A percentile compares a stretch with the other conserved stretches of the same genome.
Evolutionary conservation across 768 basidiomycete species (phyloP).

Genomic region (Podaxis sp.): DNA sequence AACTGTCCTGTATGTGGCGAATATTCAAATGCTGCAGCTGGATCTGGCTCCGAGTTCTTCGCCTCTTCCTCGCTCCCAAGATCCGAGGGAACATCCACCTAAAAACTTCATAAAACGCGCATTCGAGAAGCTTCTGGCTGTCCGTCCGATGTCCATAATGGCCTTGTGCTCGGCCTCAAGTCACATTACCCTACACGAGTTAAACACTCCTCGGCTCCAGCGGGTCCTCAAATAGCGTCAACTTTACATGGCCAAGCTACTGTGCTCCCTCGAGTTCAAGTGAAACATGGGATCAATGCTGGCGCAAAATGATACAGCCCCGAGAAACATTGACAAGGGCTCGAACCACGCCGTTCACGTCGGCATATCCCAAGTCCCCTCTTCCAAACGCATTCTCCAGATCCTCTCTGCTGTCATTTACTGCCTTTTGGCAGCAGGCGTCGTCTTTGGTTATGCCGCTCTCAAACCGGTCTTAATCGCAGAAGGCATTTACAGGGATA

Average conservation of each 20-base stretch:
- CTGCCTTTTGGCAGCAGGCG: constrained; percentile 1
- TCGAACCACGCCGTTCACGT: neutral
- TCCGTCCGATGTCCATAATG: neutral
- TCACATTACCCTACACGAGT: constrained; percentile 2
- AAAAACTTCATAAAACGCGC: neutral
- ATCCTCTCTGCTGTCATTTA: neutral
- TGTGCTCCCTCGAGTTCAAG: neutral
- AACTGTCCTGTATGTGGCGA: neutral
- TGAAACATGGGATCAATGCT: neutral
- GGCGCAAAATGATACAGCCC: neutral
- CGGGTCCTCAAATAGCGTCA: neutral
- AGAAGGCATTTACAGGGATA: constrained; percentile 4
- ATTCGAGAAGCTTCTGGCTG: neutral
- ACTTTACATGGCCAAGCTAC: neutral
- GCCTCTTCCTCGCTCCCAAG: neutral
- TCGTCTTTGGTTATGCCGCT: constrained; percentile 11
- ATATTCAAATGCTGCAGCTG: neutral
- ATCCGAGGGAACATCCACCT: neutral
- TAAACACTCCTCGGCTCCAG: neutral
- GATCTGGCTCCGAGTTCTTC: neutral
- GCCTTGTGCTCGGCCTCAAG: neutral
- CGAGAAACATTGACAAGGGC: neutral
- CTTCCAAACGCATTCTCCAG: constrained; percentile 2
- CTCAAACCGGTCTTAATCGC: constrained; percentile 6
- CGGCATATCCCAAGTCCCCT: neutral